These are phyloP conservation scores for Erysimum cheiri DNA, from an alignment of 441 rosid genomes.

Conservation along the genomic window DNA sequence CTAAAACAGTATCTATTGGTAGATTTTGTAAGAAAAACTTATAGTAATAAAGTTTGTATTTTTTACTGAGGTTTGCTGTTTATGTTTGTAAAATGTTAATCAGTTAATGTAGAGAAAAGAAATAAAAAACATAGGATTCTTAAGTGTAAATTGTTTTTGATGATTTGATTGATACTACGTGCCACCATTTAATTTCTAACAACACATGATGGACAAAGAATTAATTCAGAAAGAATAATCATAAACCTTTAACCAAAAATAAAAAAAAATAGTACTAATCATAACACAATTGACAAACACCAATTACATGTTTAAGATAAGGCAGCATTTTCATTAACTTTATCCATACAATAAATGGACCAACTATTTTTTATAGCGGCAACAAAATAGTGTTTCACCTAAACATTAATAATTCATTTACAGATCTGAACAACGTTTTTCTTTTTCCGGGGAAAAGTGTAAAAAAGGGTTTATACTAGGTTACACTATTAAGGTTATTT, in stretches of 20 bases:
- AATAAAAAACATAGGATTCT: slow-evolving; percentile 28
- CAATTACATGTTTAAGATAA: slow-evolving; percentile 34
- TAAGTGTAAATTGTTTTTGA: background rate
- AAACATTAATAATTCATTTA: slow-evolving; percentile 19
- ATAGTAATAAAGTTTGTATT: background rate
- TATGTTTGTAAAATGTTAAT: background rate
- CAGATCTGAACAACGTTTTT: slow-evolving; percentile 13
- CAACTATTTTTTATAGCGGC: slow-evolving; percentile 29
- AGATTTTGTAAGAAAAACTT: background rate
- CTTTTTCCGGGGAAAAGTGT: background rate
- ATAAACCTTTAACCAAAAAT: background rate
- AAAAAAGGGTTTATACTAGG: slow-evolving; percentile 24
- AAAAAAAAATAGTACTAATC: slow-evolving; percentile 1
- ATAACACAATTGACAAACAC: slow-evolving; percentile 42
- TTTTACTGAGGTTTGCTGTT: background rate
- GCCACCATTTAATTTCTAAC: slow-evolving; percentile 35
- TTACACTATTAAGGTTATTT: slow-evolving; percentile 29
- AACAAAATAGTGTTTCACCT: slow-evolving; percentile 41
- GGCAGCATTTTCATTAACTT: slow-evolving; percentile 34
- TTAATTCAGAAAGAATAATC: slow-evolving; percentile 30
- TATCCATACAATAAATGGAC: slow-evolving; percentile 32
- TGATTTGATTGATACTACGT: slow-evolving; percentile 39
- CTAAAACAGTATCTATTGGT: background rate
- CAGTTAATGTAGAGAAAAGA: background rate
- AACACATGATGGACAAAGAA: slow-evolving; percentile 25